phyloP scores from a whole-genome alignment of 2,329 filamentous ascomycete genomes.

The Cadophora sp. region DNA sequence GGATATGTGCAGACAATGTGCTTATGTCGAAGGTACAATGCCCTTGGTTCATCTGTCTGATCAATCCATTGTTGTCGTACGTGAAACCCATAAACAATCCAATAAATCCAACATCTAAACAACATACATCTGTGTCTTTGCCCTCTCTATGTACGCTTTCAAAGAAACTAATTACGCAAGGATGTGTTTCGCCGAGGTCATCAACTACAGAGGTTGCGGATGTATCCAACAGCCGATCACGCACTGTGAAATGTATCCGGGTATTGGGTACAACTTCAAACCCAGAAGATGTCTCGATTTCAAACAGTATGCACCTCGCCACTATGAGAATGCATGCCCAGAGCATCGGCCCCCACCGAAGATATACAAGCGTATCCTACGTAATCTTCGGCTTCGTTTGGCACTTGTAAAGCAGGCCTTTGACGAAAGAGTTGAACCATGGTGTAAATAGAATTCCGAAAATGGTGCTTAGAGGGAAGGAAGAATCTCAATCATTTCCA shows the following conservation, averaged over 20 bases:
- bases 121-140: neutral
- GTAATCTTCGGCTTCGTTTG: neutral
- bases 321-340: neutral
- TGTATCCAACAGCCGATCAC: neutral
- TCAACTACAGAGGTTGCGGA: slow-evolving; percentile 7
- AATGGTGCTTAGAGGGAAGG: too few species aligned
- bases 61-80: neutral
- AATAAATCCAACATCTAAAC: neutral
- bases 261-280: neutral
- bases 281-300: slow-evolving; percentile 6
- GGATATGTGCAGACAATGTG: too few species aligned
- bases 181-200: slow-evolving; percentile 8
- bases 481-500: too few species aligned
- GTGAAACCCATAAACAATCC: neutral
- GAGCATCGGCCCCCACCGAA: neutral
- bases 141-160: neutral
- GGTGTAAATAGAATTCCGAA: neutral
- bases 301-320: neutral
- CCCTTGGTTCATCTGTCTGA: neutral
- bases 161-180: neutral
- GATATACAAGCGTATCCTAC: neutral
- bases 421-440: neutral
- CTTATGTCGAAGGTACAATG: neutral
- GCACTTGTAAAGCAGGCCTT: neutral
- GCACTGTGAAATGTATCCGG: neutral